Evolutionary conservation across 805 yeast genomes (phyloP), one percentile per base, ranked within the genome.

Genomic region (Yarrowia keelungensis): DNA sequence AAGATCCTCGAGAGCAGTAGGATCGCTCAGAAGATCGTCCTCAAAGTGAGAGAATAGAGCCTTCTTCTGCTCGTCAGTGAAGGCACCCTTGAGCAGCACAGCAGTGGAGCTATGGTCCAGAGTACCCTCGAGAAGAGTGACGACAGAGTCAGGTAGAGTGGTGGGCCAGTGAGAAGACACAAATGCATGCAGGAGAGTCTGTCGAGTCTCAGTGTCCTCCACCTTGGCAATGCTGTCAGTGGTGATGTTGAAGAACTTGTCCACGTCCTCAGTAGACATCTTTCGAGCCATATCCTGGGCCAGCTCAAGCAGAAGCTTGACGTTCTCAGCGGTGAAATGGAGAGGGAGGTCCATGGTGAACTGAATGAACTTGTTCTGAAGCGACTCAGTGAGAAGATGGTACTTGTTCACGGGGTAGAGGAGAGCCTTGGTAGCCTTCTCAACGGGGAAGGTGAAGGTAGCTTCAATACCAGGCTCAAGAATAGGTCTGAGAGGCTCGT

Each of bases 101-200:
- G 56, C 56, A 3, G 56, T 49, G 32, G 54, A 47, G 56, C 12
- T 47, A 26, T 47, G 56, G 32, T 62, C 67, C 9, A 62, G 39
- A 47, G 45, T 62, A 8, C 46, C 54, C 14, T 62, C 56, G 8
- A 62, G 38, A 3, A 47, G 45, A 12, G 67, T 47, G 14, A 49
- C 67, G 7, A 62, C 56, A 9, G 67, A 47, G 38, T 62, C 67
- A 8, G 67, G 54, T 4, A 62, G 39, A 9, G 54, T 49, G 14
- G 67, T 49, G 14, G 67, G 67, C 67, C 67, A 62, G 38, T 62
- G 26, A 36, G 45, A 43, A 16, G 65, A 43, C 1, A 59, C 65
- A 49, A 62, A 49, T 16, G 67, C 67, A n/a, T 62, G 56, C 54
- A 62, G 26, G 32, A 62, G 56, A 36, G 46, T 62, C 47, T 62